Conservation (phyloP, 768 basidiomycete species). For the Lactarius akahatsu region DNA sequence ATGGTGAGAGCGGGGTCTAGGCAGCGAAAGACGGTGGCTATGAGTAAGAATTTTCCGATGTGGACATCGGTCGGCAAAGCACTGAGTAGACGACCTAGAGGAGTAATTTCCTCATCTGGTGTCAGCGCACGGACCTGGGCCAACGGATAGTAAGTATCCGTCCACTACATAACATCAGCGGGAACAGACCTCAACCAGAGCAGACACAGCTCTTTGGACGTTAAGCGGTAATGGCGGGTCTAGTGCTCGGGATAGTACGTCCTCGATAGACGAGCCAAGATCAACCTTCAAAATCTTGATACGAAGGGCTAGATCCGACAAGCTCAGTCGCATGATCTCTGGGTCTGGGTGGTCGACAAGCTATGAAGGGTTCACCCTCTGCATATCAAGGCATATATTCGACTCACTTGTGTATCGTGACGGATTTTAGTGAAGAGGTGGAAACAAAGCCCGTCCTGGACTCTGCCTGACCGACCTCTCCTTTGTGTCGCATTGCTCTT, state of each 20-base stretch:
- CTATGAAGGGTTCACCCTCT: constrained; percentile 41
- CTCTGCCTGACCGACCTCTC: constrained; percentile 89
- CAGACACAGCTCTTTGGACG: constrained; percentile 84
- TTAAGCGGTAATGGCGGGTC: constrained; percentile 88
- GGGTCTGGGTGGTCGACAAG: constrained; percentile 89
- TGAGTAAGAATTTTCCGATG: constrained; percentile 88
- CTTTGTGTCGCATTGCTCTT: constrained; percentile 89
- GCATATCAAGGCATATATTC: background rate
- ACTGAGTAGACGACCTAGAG: constrained; percentile 87
- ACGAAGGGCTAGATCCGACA: constrained; percentile 87
- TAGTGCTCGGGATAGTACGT: constrained; percentile 80
- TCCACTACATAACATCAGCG: background rate
- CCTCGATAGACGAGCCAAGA: constrained; percentile 82
- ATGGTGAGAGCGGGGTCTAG: constrained; percentile 97
- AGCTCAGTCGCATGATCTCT: constrained; percentile 91
- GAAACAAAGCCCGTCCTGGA: constrained; percentile 86
- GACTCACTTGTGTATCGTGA: constrained; percentile 71
- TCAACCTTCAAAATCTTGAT: constrained; percentile 94
- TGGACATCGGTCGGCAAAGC: constrained; percentile 95
- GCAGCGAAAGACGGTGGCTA: constrained; percentile 82
- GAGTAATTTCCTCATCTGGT: constrained; percentile 83
- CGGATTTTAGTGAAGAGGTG: constrained; percentile 90
- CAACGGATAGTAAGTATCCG: constrained; percentile 12
- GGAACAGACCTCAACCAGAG: constrained; percentile 76
- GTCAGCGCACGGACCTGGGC: constrained; percentile 82